Base-by-base conservation (phyloP, 257 asterid genomes). In the Gentiana macrophylla region DNA sequence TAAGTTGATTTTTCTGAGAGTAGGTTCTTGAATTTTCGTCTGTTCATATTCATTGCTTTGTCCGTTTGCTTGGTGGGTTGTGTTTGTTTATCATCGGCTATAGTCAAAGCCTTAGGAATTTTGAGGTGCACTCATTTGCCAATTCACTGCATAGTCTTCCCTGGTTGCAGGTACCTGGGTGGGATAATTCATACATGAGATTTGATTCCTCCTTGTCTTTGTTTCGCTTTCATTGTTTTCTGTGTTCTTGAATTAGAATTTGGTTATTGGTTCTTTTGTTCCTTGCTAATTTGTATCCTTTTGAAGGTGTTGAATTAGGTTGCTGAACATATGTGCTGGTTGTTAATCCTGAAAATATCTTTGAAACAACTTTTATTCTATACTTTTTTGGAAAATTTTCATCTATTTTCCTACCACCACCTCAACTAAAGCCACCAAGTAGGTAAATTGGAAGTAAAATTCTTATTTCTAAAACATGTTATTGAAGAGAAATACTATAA, bases 61-160 rank as follows among this genome's bases (percentile, higher is more conserved):
- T 67, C 11, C 73, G 57, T 66, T 38, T 67, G n/a, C 49, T 54
- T 9, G 7, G 37, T 48, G 43, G 46, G 66, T 45, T 45, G 47
- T 58, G 52, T 70, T 77, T 58, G 52, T 70, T 77, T 65, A 62
- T 62, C 46, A 35, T 59, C 55, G 60, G 12, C 60, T 52, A 35
- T 62, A 12, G 73, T 77, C 77, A 74, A 73, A 68, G 57, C 50
- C 72, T 67, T 41, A 3, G 46, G 72, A 68, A 57, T 49, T 70
- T 68, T 43, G 45, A 32, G 24, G 71, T 52, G 48, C 32, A 53
- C 53, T 67, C 62, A 56, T 67, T 65, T 62, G 57, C 60, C 59
- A 59, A 59, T 53, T 64, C 73, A 64, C 62, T 72, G 58, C 67
- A 69, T 75, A 72, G 52, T 60, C 53, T 8, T 56, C 70, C 70